Evolutionary conservation across 768 basidiomycete genomes (phyloP).

Genomic region (Mycena amicta): DNA sequence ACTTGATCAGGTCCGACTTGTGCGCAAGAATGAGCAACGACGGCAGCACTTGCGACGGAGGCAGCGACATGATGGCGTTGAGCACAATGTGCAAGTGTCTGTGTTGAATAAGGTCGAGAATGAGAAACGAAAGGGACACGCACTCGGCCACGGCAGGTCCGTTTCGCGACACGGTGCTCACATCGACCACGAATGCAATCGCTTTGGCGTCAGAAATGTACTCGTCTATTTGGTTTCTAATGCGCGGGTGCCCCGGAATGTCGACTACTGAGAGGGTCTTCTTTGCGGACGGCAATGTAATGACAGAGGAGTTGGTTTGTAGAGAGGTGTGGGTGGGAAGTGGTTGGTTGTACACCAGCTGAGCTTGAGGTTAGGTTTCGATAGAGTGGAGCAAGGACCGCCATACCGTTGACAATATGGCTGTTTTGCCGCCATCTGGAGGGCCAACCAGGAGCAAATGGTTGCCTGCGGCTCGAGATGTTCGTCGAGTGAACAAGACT

Average conservation of each 20-base stretch:
- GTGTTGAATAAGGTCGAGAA: slow-evolving; percentile 10
- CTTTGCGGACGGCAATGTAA: slow-evolving; percentile 44
- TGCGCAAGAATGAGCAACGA: slow-evolving; percentile 71
- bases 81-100: slow-evolving; percentile 78
- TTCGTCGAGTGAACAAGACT: slow-evolving; percentile 45
- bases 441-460: slow-evolving; percentile 77
- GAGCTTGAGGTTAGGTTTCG: slow-evolving; percentile 3
- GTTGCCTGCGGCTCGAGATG: slow-evolving; percentile 52
- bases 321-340: slow-evolving; percentile 76
- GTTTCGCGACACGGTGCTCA: slow-evolving; percentile 76
- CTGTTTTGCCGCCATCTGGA: slow-evolving; percentile 80
- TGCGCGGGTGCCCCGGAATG: slow-evolving; percentile 83
- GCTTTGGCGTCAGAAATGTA: slow-evolving; percentile 62
- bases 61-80: slow-evolving; percentile 69
- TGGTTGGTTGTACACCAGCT: slow-evolving; percentile 70
- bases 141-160: slow-evolving; percentile 79
- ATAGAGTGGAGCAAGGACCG: not conserved
- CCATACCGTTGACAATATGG: slow-evolving; percentile 71
- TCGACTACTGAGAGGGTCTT: slow-evolving; percentile 63
- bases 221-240: slow-evolving; percentile 73
- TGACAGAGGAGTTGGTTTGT: slow-evolving; percentile 63
- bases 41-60: slow-evolving; percentile 67
- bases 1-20: slow-evolving; percentile 72
- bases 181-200: slow-evolving; percentile 79
- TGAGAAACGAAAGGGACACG: slow-evolving; percentile 33